Conservation (phyloP, 164 flowering plant species). For the Nelumbo lutea region DNA sequence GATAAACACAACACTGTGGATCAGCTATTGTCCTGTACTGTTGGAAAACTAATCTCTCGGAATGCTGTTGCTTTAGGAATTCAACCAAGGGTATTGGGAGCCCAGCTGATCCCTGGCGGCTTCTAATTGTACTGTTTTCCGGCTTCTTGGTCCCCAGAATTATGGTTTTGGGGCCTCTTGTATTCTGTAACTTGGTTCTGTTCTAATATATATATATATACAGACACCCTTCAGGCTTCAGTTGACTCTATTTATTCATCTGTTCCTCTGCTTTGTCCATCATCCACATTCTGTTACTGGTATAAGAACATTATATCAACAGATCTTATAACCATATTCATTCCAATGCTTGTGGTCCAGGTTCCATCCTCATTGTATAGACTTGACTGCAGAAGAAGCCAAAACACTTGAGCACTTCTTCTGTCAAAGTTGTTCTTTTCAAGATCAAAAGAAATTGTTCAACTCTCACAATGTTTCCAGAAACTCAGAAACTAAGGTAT, state of each 20-base stretch:
- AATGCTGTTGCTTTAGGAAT: too few species aligned
- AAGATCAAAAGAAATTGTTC: slow-evolving; percentile 51
- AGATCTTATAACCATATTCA: not conserved
- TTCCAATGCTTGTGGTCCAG: slow-evolving; percentile 31
- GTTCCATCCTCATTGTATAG: slow-evolving; percentile 81
- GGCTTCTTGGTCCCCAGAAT: too few species aligned
- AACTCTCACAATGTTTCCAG: slow-evolving; percentile 37
- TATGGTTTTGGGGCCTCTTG: too few species aligned
- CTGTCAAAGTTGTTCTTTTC: slow-evolving; percentile 58
- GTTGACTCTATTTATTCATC: not conserved
- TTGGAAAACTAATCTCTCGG: too few species aligned
- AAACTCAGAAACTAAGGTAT: slow-evolving; percentile 59
- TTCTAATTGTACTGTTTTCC: too few species aligned
- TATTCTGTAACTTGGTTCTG: too few species aligned
- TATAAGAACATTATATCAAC: not conserved
- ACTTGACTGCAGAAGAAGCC: slow-evolving; percentile 69
- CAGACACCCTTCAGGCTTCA: not conserved
- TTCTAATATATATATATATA: too few species aligned
- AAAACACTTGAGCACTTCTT: slow-evolving; percentile 65
- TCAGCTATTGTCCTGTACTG: too few species aligned
- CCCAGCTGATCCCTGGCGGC: too few species aligned
- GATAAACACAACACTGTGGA: too few species aligned
- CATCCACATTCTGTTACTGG: not conserved
- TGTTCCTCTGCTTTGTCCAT: not conserved
- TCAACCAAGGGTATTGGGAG: too few species aligned